phyloP scores from a whole-genome alignment of 306 rosid species.

The Castanopsis chinensis region DNA sequence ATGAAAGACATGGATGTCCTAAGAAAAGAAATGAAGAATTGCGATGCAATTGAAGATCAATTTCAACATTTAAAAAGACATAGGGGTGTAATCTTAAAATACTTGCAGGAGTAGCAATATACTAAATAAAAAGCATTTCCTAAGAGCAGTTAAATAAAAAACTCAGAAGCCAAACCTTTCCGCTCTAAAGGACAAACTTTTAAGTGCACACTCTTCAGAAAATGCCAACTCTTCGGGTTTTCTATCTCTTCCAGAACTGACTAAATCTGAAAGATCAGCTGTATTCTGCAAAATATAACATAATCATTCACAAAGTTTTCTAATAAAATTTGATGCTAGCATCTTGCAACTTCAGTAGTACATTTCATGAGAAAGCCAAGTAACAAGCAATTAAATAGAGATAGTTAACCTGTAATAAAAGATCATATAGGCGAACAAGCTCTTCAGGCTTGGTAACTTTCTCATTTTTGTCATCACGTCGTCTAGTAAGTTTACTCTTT shows the following conservation, averaged over 20 bases:
- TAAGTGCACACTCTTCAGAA: slow-evolving; percentile 65
- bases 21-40: not conserved
- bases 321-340: slow-evolving; percentile 17
- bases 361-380: not conserved
- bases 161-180: slow-evolving; percentile 58
- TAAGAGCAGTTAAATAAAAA: slow-evolving; percentile 7
- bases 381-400: slow-evolving; percentile 12
- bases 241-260: slow-evolving; percentile 86
- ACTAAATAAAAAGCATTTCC: slow-evolving; percentile 4
- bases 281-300: slow-evolving; percentile 63
- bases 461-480: slow-evolving; percentile 78
- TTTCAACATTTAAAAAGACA: not conserved
- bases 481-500: slow-evolving; percentile 77
- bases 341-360: slow-evolving; percentile 11
- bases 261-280: slow-evolving; percentile 90
- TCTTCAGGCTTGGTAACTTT: slow-evolving; percentile 98
- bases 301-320: slow-evolving; percentile 17
- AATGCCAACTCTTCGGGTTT: slow-evolving; percentile 71
- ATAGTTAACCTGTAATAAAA: slow-evolving; percentile 69
- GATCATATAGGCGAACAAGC: slow-evolving; percentile 94
- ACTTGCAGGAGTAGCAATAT: not conserved
- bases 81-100: not conserved
- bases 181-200: slow-evolving; percentile 82
- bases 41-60: not conserved
- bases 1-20: not conserved